Conservation (phyloP, 2,329 filamentous ascomycete genomes). For the Daldinia sp. region DNA sequence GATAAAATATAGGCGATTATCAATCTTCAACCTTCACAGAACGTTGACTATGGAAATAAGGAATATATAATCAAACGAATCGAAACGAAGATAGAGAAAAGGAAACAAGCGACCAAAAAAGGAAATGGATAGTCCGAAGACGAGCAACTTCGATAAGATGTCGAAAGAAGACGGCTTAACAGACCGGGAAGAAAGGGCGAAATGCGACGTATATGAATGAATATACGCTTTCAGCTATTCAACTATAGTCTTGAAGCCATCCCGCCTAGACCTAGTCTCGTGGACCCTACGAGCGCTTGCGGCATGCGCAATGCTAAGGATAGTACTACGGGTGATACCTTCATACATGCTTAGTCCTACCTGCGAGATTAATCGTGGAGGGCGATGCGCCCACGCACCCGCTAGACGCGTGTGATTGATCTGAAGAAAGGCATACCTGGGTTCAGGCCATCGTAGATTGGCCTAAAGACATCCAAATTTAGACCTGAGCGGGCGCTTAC, state of each 20-base stretch:
- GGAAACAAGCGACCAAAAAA: slow-evolving; percentile 33
- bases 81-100: slow-evolving; percentile 37
- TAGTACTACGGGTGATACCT: slow-evolving; percentile 44
- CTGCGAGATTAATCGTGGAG: slow-evolving; percentile 26
- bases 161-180: slow-evolving; percentile 35
- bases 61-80: slow-evolving; percentile 27
- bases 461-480: slow-evolving; percentile 35
- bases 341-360: slow-evolving; percentile 26
- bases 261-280: slow-evolving; percentile 23
- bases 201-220: slow-evolving; percentile 46
- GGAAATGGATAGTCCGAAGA: slow-evolving; percentile 26
- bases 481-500: slow-evolving; percentile 47
- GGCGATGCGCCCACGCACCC: slow-evolving; percentile 46
- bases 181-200: slow-evolving; percentile 37
- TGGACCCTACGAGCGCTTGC: slow-evolving; percentile 32
- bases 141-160: slow-evolving; percentile 37
- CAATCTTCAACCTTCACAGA: slow-evolving; percentile 39
- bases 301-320: slow-evolving; percentile 39
- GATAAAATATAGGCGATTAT: slow-evolving; percentile 19
- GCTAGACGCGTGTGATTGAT: slow-evolving; percentile 38
- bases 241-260: slow-evolving; percentile 38
- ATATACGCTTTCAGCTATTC: slow-evolving; percentile 31
- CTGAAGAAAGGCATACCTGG: slow-evolving; percentile 5
- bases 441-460: slow-evolving; percentile 40
- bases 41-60: slow-evolving; percentile 24